Evolutionary conservation across 495 filamentous ascomycete species (phyloP), one percentile per base, ranked within the genome.

Genomic region (Apiosordaria backusii): DNA sequence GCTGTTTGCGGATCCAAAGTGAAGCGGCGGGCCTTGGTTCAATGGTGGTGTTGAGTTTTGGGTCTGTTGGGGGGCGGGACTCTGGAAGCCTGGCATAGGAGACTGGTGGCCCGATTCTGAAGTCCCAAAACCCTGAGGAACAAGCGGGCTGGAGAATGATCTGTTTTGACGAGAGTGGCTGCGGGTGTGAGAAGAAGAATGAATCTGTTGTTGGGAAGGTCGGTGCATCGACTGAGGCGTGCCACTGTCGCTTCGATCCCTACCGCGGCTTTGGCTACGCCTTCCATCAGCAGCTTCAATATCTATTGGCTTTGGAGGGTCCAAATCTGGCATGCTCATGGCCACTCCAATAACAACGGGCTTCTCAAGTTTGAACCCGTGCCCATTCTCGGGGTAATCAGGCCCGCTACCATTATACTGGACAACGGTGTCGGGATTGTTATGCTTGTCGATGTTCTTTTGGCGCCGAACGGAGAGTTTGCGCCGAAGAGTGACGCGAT

Each of bases 361-460:
- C 52, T 55, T 55, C 52, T 7, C 22, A 13, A 19, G n/a, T 13
- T 57, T 57, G 24, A 25, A 25, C 1, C 57, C 57, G 15, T 29
- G 23, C 16, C 4, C 10, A 7, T 24, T 60, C 9, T 60, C 24
- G 4, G 57, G 18, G 4, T 25, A 60, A 18, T 4, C 5, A 5
- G 22, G 4, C 0, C 7, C 26, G 10, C 24, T 23, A 5, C 19
- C 16, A 27, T 60, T 15, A 18, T 26, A 25, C 4, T 60, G 57
- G 15, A 60, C 24, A 13, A 24, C 3, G 23, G 57, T 60, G 9
- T 57, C 5, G 23, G 16, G 19, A 6, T 4, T 60, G 57, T 60
- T 60, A 22, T 60, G 57, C 57, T 60, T 60, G 2, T 60, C 26
- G 5, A 60, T 60, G 21, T 60, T 60, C 26, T 25, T 60, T 22